phyloP scores from a whole-genome alignment of 192 early-diverging fungal genomes.

The Geranomyces variabilis region DNA sequence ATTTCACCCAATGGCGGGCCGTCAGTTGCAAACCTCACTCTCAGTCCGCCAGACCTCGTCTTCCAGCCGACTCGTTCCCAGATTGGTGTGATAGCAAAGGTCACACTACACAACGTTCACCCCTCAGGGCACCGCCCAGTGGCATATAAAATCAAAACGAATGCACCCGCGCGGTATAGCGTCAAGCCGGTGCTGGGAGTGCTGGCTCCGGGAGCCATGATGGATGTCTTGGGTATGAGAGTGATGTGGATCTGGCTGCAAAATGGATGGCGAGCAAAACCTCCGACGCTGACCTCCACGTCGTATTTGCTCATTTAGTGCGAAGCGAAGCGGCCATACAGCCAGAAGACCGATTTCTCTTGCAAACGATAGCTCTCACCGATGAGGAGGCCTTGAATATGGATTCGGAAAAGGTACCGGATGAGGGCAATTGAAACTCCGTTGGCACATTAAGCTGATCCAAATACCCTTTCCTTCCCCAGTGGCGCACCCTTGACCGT shows the following conservation, averaged over 20 bases:
- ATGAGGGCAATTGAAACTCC: neutral
- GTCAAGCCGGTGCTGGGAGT: slow-evolving; percentile 59
- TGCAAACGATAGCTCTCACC: slow-evolving; percentile 56
- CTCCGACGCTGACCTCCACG: neutral
- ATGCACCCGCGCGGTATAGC: slow-evolving; percentile 59
- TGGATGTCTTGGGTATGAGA: slow-evolving; percentile 55
- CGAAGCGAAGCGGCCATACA: slow-evolving; percentile 49
- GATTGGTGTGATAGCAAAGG: slow-evolving; percentile 15
- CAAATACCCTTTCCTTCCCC: neutral
- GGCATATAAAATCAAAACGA: slow-evolving; percentile 66
- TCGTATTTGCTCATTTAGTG: slow-evolving; percentile 5
- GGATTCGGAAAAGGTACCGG: slow-evolving; percentile 59
- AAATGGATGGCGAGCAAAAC: neutral
- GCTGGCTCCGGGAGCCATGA: slow-evolving; percentile 43
- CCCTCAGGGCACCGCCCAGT: slow-evolving; percentile 40
- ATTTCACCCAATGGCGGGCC: too few relatives aligned
- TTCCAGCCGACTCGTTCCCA: slow-evolving; percentile 18
- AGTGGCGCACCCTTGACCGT: slow-evolving; percentile 28
- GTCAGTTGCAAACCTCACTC: neutral
- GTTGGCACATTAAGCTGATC: too few relatives aligned
- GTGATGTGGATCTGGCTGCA: neutral
- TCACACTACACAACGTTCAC: slow-evolving; percentile 48
- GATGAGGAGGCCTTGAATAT: slow-evolving; percentile 48
- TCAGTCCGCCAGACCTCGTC: neutral
- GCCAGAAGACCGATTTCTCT: slow-evolving; percentile 56